Evolutionary conservation across 345 rosid species (phyloP).

Genomic region (Cardamine resedifolia): DNA sequence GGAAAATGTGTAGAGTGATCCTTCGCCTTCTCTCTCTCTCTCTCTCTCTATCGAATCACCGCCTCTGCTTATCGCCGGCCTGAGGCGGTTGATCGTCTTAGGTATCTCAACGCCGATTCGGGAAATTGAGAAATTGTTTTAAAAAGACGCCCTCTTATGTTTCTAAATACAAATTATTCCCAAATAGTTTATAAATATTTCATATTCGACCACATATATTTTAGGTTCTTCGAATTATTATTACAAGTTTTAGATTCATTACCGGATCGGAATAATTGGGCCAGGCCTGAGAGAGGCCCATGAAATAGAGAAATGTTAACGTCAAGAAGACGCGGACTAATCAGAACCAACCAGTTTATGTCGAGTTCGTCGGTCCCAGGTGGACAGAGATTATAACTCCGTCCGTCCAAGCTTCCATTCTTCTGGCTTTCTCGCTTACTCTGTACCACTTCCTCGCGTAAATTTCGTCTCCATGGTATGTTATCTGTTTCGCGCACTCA

Average conservation of each 20-base stretch:
- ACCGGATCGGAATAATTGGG: background rate
- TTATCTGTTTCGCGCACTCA: background rate
- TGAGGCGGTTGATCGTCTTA: slow-evolving; percentile 2
- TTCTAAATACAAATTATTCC: background rate
- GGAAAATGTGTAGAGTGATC: background rate
- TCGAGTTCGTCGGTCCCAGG: slow-evolving; percentile 39
- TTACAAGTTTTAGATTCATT: background rate
- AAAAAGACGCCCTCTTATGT: background rate
- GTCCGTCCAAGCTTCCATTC: slow-evolving; percentile 5
- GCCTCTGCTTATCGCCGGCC: slow-evolving; percentile 27
- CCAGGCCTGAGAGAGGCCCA: slow-evolving; percentile 8
- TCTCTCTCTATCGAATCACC: slow-evolving; percentile 5
- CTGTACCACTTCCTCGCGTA: background rate
- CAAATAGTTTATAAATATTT: background rate
- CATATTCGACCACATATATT: background rate
- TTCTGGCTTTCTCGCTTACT: slow-evolving; percentile 3
- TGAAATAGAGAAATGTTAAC: background rate
- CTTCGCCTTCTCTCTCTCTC: background rate
- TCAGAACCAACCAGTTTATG: slow-evolving; percentile 22
- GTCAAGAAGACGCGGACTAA: slow-evolving; percentile 27
- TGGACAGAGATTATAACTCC: slow-evolving; percentile 12
- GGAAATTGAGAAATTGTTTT: background rate
- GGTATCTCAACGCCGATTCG: background rate
- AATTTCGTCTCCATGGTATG: slow-evolving; percentile 33
- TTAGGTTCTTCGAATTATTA: background rate